Base-by-base conservation (phyloP, 139 green algal genomes). In the Chloropicon primus region DNA sequence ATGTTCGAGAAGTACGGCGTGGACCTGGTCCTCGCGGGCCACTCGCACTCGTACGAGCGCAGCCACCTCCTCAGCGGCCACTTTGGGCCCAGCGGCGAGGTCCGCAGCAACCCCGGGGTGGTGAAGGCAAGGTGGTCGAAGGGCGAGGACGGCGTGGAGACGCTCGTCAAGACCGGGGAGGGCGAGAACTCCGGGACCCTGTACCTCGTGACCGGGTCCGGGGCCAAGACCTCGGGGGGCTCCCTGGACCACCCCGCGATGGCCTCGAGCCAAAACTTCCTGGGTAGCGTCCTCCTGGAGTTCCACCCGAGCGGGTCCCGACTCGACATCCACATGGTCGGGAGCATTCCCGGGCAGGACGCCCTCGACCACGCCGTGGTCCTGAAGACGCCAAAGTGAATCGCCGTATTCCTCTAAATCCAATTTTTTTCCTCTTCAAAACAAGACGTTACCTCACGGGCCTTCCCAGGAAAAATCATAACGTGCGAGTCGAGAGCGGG, bases 31-130 rank as follows among this genome's bases (percentile, higher is more conserved):
- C 24, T 76, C 2, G 22, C 73, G 21, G 73, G 73, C 5, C 73
- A 76, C 73, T 76, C 73, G 2, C 73, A 76, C 73, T 54, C 25
- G 25, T 76, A 76, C 73, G 73, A 76, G 28, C n/a, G 73, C 23
- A 54, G 25, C 25, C 73, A 76, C 73, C 73, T 76, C 23, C 27
- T 76, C 24, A 2, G 10, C 73, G 23, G 73, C 23, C 73, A 76
- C 73, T 28, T 54, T 5, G 73, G n/a, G 2, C 2, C 17, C 2
- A 53, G 24, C 73, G 73, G 28, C 73, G 28, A 29, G 23, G 2
- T 76, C 21, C 21, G 41, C 73, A 53, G 2, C n/a, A 27, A 76
- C 41, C 41, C 41, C 10, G 41, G 41, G 41, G 41, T 62, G 10
- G 41, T 62, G 10, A 62, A 62, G 17, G 41, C 41, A 5, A 62